Conservation (phyloP, 2,329 filamentous ascomycete genomes). For the Huntiella decipiens region DNA sequence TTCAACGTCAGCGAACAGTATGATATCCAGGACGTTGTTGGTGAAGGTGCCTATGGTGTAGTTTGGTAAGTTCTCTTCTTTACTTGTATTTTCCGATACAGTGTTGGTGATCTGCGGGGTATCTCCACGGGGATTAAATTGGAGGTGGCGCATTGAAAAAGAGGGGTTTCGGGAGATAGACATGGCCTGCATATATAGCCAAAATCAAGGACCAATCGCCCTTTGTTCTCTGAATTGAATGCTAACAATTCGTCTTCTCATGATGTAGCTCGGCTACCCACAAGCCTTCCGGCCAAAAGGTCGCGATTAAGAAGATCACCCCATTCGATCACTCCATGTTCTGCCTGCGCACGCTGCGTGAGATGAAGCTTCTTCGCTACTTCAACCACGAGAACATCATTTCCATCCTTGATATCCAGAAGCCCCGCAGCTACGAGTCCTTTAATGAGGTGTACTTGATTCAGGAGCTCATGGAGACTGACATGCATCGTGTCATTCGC, state of each 20-base stretch:
- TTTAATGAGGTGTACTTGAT: slow-evolving; percentile 98
- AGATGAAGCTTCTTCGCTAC: slow-evolving; percentile 97
- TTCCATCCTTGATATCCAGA: slow-evolving; percentile 96
- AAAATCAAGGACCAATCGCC: neutral
- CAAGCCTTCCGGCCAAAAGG: slow-evolving; percentile 95
- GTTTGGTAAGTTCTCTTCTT: slow-evolving; percentile 54
- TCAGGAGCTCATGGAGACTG: slow-evolving; percentile 98
- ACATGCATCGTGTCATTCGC: slow-evolving; percentile 97
- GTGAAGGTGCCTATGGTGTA: slow-evolving; percentile 94
- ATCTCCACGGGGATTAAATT: too few relatives aligned
- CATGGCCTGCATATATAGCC: too few relatives aligned
- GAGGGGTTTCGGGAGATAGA: too few relatives aligned
- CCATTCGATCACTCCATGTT: slow-evolving; percentile 99
- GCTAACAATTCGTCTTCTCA: slow-evolving; percentile 1
- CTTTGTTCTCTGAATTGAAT: neutral
- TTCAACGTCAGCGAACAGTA: slow-evolving; percentile 99
- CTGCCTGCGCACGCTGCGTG: slow-evolving; percentile 83
- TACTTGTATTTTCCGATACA: neutral
- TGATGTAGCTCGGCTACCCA: slow-evolving; percentile 69
- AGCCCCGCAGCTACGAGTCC: slow-evolving; percentile 83
- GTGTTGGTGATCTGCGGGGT: neutral
- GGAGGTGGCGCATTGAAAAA: too few relatives aligned
- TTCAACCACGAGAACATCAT: slow-evolving; percentile 99
- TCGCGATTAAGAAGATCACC: slow-evolving; percentile 99
- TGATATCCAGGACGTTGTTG: slow-evolving; percentile 97